Conservation (phyloP, 2,329 filamentous ascomycete genomes). For the Aspergillus bombycis region DNA sequence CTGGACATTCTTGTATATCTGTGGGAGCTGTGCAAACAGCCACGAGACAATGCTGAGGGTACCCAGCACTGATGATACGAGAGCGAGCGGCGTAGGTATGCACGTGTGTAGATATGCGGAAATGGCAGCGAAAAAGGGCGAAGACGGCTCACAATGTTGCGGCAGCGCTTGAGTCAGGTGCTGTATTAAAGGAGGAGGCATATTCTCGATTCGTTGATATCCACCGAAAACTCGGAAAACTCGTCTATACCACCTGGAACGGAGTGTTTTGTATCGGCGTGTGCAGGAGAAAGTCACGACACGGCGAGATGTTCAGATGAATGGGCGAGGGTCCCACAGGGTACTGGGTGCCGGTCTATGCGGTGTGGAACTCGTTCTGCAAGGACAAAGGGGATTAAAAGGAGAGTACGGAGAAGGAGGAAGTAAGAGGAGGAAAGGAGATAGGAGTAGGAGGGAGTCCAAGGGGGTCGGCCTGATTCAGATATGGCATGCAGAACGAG, state of each 20-base stretch:
- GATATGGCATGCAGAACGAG: slow-evolving; percentile 7
- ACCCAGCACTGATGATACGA: slow-evolving; percentile 64
- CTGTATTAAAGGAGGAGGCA: slow-evolving; percentile 36
- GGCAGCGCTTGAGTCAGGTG: slow-evolving; percentile 48
- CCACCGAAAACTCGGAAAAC: not conserved
- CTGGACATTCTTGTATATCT: slow-evolving; percentile 70
- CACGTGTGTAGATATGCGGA: slow-evolving; percentile 65
- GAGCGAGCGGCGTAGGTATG: slow-evolving; percentile 64
- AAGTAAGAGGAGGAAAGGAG: not conserved
- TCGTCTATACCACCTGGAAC: not conserved
- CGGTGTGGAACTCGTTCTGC: not conserved
- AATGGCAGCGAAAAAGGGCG: slow-evolving; percentile 58
- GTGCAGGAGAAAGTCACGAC: not conserved
- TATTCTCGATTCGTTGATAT: slow-evolving; percentile 17
- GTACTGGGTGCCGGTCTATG: not conserved
- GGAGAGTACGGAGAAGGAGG: not conserved
- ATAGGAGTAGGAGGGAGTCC: not conserved
- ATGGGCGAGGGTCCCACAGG: not conserved
- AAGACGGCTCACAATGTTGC: slow-evolving; percentile 62
- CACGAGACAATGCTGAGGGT: slow-evolving; percentile 66
- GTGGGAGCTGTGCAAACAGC: slow-evolving; percentile 70
- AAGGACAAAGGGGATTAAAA: not conserved
- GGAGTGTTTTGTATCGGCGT: not conserved
- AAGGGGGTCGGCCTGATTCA: not conserved
- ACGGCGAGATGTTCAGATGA: not conserved